Evolutionary conservation across 176 grass and related monocot species (phyloP).

Genomic region (Bromus sterilis): DNA sequence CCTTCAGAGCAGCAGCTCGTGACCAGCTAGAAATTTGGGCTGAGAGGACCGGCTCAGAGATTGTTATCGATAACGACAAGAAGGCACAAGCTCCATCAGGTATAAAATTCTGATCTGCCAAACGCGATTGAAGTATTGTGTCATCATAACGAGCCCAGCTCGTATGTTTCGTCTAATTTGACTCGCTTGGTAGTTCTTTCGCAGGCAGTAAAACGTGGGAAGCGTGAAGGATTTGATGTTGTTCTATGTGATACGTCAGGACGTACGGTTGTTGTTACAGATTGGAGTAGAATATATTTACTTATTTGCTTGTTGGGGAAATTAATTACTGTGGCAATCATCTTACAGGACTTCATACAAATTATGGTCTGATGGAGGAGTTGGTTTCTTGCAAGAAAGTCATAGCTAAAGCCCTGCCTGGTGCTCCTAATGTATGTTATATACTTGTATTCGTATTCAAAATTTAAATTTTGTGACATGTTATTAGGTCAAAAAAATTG

Average conservation of each 20-base stretch:
- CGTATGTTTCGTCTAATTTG: slow-evolving; percentile 49
- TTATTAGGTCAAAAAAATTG: not conserved
- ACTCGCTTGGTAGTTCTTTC: slow-evolving; percentile 83
- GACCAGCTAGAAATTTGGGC: slow-evolving; percentile 98
- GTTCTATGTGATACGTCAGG: slow-evolving; percentile 96
- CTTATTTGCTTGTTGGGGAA: not conserved
- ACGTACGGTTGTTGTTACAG: slow-evolving; percentile 49
- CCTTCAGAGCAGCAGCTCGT: slow-evolving; percentile 85
- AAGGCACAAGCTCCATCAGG: slow-evolving; percentile 77
- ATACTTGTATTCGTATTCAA: not conserved
- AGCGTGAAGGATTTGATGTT: slow-evolving; percentile 77
- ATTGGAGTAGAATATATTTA: not conserved
- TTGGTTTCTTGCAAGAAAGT: slow-evolving; percentile 84
- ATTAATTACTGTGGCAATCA: not conserved
- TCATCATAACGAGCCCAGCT: not conserved
- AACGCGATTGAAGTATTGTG: slow-evolving; percentile 6
- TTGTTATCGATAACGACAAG: slow-evolving; percentile 66
- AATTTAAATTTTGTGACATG: not conserved
- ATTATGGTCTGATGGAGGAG: slow-evolving; percentile 97
- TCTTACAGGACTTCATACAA: slow-evolving; percentile 89
- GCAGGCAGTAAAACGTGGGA: slow-evolving; percentile 88
- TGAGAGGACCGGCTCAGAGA: slow-evolving; percentile 83
- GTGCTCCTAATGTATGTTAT: slow-evolving; percentile 78
- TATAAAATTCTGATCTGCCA: slow-evolving; percentile 8
- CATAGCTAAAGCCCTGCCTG: slow-evolving; percentile 69